A percentile compares a stretch with the other conserved stretches of the same genome.
These are phyloP conservation scores for Aspergillus japonicus DNA, from an alignment of 2,329 filamentous ascomycete genomes.

Conservation along the genomic window DNA sequence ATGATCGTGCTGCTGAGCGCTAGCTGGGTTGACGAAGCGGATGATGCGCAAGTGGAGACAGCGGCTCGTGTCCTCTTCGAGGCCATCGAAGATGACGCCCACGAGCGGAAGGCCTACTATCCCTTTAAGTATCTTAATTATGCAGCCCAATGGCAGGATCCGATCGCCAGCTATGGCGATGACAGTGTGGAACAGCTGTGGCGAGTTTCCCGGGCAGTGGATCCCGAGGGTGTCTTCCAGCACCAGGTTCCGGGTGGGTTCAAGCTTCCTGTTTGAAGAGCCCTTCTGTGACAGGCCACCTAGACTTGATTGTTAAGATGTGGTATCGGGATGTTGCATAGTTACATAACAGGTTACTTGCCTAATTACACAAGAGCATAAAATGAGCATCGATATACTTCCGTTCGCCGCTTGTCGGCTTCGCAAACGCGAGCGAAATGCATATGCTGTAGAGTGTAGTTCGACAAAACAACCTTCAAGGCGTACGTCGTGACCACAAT, in stretches of 20 bases:
- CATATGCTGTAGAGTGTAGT: too few relatives aligned
- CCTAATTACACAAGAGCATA: too few relatives aligned
- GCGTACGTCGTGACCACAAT: too few relatives aligned
- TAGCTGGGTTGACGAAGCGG: constrained; percentile 32
- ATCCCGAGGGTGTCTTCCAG: constrained; percentile 43
- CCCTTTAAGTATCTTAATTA: constrained; percentile 49
- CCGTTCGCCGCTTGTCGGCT: too few relatives aligned
- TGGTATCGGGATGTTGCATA: too few relatives aligned
- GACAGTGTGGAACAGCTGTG: constrained; percentile 33
- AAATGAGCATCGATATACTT: too few relatives aligned
- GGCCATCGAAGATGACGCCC: constrained; percentile 7
- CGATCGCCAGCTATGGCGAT: constrained; percentile 43
- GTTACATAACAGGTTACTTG: too few relatives aligned
- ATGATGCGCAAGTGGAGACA: constrained; percentile 31
- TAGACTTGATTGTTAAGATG: too few relatives aligned
- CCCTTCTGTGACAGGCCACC: too few relatives aligned
- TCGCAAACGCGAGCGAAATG: too few relatives aligned
- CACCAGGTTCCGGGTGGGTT: constrained; percentile 44
- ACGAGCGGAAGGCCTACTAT: constrained; percentile 25
- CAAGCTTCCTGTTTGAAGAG: constrained; percentile 26
- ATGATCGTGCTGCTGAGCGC: constrained; percentile 29
- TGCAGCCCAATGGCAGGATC: constrained; percentile 45
- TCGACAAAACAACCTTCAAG: too few relatives aligned
- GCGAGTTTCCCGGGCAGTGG: constrained; percentile 37
- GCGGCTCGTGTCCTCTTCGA: constrained; percentile 24